Percentiles rank a stretch among this genome's conserved stretches.
Conservation (phyloP, 2,329 filamentous ascomycete species). For the Talaromyces sp. region DNA sequence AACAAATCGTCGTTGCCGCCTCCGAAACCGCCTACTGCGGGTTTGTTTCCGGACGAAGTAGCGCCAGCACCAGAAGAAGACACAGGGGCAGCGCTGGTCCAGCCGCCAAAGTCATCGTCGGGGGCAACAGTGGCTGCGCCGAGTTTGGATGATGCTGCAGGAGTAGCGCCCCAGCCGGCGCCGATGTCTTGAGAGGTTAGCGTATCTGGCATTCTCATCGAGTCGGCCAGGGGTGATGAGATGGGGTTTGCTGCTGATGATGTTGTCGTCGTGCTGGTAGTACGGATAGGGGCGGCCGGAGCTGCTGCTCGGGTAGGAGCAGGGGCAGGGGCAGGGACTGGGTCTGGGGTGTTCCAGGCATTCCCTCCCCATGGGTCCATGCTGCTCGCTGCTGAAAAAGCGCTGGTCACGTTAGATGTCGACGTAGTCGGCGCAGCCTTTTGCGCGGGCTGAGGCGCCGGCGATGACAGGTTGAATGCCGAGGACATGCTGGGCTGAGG, state of each 20-base stretch:
- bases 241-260: not conserved
- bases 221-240: not conserved
- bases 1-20: constrained; percentile 75
- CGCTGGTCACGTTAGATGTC: constrained; percentile 39
- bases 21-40: constrained; percentile 50
- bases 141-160: constrained; percentile 28
- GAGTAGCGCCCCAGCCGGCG: constrained; percentile 54
- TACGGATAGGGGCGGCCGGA: constrained; percentile 25
- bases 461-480: constrained; percentile 70
- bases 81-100: constrained; percentile 68
- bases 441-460: constrained; percentile 34
- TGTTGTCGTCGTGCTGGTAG: constrained; percentile 19
- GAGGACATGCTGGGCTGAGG: constrained; percentile 33
- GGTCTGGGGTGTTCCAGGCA: constrained; percentile 68
- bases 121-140: constrained; percentile 63
- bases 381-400: constrained; percentile 22
- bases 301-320: constrained; percentile 29
- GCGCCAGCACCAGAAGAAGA: constrained; percentile 35
- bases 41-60: constrained; percentile 36
- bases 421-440: constrained; percentile 29
- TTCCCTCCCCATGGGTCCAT: constrained; percentile 82
- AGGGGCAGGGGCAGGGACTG: constrained; percentile 40
- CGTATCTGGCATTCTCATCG: constrained; percentile 39
- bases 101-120: constrained; percentile 94
- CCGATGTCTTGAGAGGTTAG: constrained; percentile 56